Evolutionary conservation across 495 filamentous ascomycete species (phyloP).

Genomic region (Staphylotrichum tortipilum): DNA sequence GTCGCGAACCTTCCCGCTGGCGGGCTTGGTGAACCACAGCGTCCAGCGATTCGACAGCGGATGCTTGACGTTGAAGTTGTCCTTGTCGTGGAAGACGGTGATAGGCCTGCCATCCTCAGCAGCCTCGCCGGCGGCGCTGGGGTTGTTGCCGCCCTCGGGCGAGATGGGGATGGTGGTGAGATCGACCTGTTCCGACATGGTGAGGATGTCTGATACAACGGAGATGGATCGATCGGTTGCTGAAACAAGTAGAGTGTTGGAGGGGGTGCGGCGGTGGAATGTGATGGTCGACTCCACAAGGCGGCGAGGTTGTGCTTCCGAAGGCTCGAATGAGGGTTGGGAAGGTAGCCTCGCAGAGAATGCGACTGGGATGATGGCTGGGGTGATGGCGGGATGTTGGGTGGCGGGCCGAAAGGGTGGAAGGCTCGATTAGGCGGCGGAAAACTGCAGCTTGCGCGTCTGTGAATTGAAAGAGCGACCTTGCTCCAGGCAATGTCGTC

Average conservation of each 20-base stretch:
- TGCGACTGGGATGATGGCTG: no score
- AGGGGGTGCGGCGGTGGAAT: background rate
- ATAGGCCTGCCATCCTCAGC: conserved; percentile 50
- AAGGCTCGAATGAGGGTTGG: background rate
- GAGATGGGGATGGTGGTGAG: conserved; percentile 66
- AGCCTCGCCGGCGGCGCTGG: conserved; percentile 28
- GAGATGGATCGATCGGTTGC: background rate
- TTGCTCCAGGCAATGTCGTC: conserved; percentile 25
- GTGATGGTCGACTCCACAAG: conserved; percentile 7
- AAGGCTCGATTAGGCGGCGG: background rate
- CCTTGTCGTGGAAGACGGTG: conserved; percentile 92
- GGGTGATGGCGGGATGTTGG: no score
- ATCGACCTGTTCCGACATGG: conserved; percentile 46
- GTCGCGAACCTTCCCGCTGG: conserved; percentile 76
- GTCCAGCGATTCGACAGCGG: conserved; percentile 95
- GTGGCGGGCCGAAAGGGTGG: background rate
- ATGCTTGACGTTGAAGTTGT: conserved; percentile 99
- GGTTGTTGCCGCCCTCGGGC: conserved; percentile 45
- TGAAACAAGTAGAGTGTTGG: background rate
- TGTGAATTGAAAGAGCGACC: conserved; percentile 22
- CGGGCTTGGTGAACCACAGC: conserved; percentile 98
- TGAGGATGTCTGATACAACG: conserved; percentile 9
- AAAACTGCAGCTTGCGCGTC: background rate
- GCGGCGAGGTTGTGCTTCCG: conserved; percentile 5
- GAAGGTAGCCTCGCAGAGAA: background rate